Evolutionary conservation across 306 rosid species (phyloP), one percentile per base, ranked within the genome.

Genomic region (Gastrolobium bilobum): DNA sequence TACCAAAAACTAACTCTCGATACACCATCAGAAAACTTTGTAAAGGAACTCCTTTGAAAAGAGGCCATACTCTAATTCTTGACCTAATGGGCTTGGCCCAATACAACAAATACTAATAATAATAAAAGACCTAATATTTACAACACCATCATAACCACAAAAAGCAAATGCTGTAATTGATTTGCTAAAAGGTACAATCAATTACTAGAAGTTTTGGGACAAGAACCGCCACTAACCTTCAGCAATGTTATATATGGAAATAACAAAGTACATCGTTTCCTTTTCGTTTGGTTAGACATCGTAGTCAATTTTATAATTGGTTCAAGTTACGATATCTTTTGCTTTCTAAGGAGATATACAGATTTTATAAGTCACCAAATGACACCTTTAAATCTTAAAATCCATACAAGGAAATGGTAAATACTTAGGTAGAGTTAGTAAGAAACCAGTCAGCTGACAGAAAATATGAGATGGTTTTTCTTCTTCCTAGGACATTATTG

Each of bases 251-350:
- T 47, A 40, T 31, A 61, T 47, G 46, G 65, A 53, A 70, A 82
- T 68, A 31, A 9, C 37, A 2, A 68, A 62, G 58, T 51, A 5
- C 59, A 43, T 65, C 50, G 20, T 39, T 50, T 14, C 51, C 11
- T 43, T 72, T 50, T 52, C 72, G 30, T 53, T 53, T 68, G 65
- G 73, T 3, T 29, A 70, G 61, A 73, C 51, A 66, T 56, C 57
- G 33, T 20, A 1, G 14, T 40, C 37, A 33, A 38, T 9, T 50
- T 80, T 4, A 15, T 56, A 37, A 35, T 46, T 54, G 30, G n/a
- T 59, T 60, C 69, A 10, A 57, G 65, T 30, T 47, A 67, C 40
- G 54, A 37, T 35, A 42, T 58, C 53, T 54, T 46, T 7, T 62
- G 47, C 38, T 39, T 75, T 26, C 15, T 63, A 38, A 20, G 64